Conservation (phyloP, 148 eudicot genomes). For the Diospyros lotus region DNA sequence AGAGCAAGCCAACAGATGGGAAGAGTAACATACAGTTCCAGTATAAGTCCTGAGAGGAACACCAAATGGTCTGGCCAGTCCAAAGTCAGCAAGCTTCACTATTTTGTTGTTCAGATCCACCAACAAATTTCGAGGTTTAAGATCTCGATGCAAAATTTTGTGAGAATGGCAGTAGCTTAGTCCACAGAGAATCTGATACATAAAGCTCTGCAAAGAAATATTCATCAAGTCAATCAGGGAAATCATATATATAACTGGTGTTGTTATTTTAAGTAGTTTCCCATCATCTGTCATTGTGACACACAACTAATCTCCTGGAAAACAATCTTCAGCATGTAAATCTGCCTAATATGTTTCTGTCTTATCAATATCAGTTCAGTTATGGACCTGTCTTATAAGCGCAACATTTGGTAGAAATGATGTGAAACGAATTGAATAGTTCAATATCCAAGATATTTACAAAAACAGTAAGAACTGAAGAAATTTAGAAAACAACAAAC, state of each 20-base stretch:
- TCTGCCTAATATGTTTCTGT: not conserved
- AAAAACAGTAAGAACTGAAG: not conserved
- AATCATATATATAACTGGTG: too few species aligned
- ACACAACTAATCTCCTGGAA: too few species aligned
- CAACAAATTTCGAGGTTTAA: not conserved
- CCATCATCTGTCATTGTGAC: not conserved
- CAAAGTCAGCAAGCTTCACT: conserved; percentile 6
- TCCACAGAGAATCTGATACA: not conserved
- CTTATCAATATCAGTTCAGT: not conserved
- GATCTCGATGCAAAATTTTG: not conserved
- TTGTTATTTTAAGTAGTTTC: not conserved
- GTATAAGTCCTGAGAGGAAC: not conserved
- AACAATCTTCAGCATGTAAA: too few species aligned
- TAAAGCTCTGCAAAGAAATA: not conserved
- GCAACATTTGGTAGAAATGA: not conserved
- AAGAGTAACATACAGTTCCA: not conserved
- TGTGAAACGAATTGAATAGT: too few species aligned
- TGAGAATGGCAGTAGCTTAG: not conserved
- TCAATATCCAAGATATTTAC: too few species aligned
- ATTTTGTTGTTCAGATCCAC: not conserved
- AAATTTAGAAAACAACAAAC: not conserved
- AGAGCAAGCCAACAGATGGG: not conserved
- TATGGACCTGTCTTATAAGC: not conserved
- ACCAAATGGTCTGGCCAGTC: conserved; percentile 6
- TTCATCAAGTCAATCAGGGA: not conserved